Conservation (phyloP, 306 rosid genomes). For the Rosa lucieae region DNA sequence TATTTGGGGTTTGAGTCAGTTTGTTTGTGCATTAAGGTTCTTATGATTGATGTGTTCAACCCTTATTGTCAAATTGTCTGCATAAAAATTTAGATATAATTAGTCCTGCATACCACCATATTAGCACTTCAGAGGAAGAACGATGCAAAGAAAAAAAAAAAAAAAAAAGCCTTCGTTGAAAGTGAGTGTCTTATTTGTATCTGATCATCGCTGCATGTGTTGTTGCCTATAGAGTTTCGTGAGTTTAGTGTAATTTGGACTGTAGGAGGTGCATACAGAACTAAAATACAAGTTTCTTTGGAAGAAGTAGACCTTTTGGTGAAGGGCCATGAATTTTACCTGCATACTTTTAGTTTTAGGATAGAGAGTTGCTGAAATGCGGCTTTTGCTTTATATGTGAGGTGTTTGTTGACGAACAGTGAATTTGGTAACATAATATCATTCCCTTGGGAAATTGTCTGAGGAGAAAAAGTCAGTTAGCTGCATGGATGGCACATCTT, state of each 20-base stretch:
- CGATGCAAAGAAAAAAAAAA: not conserved
- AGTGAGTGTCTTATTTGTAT: not conserved
- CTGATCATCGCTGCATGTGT: not conserved
- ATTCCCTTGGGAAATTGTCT: not conserved
- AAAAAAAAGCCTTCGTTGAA: not conserved
- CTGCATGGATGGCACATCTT: constrained; percentile 9
- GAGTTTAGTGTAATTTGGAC: not conserved
- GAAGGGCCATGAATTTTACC: not conserved
- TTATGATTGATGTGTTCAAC: not conserved
- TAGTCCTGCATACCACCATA: not conserved
- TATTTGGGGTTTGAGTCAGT: not conserved
- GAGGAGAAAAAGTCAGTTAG: not conserved
- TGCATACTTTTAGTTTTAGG: not conserved
- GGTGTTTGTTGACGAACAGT: not conserved
- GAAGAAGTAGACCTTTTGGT: not conserved
- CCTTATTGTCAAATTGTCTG: not conserved
- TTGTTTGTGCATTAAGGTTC: not conserved
- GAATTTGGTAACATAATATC: not conserved
- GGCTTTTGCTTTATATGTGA: not conserved
- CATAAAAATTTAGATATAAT: not conserved
- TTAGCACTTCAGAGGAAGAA: not conserved
- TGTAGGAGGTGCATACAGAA: not conserved
- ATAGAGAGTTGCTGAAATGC: not conserved
- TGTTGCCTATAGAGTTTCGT: not conserved
- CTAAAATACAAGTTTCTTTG: not conserved